Conservation (phyloP, 768 basidiomycete species). For the Sarcodon aspratus region DNA sequence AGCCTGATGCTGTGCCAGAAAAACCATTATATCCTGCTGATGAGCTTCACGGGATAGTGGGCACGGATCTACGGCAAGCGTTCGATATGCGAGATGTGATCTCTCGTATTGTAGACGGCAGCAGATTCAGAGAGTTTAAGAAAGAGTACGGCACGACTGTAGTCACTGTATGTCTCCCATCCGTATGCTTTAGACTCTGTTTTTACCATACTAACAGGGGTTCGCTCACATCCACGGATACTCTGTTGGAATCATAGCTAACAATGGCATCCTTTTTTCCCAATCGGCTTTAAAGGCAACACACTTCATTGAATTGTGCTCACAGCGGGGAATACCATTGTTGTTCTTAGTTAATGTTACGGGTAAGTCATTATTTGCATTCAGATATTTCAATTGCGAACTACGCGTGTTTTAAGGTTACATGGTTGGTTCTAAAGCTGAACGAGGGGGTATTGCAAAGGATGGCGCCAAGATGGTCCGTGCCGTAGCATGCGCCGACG, state of each 20-base stretch:
- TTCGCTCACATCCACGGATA: slow-evolving; percentile 85
- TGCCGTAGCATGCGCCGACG: slow-evolving; percentile 86
- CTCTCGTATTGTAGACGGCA: slow-evolving; percentile 84
- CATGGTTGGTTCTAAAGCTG: slow-evolving; percentile 95
- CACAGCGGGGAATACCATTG: slow-evolving; percentile 80
- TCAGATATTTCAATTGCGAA: neutral
- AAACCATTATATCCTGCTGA: slow-evolving; percentile 68
- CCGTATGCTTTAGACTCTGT: neutral
- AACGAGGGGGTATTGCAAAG: slow-evolving; percentile 89
- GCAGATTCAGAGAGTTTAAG: slow-evolving; percentile 91
- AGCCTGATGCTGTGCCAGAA: slow-evolving; percentile 52
- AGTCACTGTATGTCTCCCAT: slow-evolving; percentile 52
- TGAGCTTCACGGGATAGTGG: slow-evolving; percentile 87
- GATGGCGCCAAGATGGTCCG: slow-evolving; percentile 97
- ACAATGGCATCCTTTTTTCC: slow-evolving; percentile 92
- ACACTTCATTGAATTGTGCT: slow-evolving; percentile 91
- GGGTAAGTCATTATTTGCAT: slow-evolving; percentile 25
- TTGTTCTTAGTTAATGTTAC: slow-evolving; percentile 96
- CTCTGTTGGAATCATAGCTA: slow-evolving; percentile 85
- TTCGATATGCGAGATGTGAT: slow-evolving; percentile 96
- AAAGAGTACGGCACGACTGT: slow-evolving; percentile 89
- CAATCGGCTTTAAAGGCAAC: slow-evolving; percentile 90
- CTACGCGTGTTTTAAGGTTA: slow-evolving; percentile 25
- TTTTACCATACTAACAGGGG: slow-evolving; percentile 33
- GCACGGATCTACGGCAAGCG: slow-evolving; percentile 76